These are phyloP conservation scores for Brassica hybrid DNA, from an alignment of 441 rosid species.

Conservation along the genomic window DNA sequence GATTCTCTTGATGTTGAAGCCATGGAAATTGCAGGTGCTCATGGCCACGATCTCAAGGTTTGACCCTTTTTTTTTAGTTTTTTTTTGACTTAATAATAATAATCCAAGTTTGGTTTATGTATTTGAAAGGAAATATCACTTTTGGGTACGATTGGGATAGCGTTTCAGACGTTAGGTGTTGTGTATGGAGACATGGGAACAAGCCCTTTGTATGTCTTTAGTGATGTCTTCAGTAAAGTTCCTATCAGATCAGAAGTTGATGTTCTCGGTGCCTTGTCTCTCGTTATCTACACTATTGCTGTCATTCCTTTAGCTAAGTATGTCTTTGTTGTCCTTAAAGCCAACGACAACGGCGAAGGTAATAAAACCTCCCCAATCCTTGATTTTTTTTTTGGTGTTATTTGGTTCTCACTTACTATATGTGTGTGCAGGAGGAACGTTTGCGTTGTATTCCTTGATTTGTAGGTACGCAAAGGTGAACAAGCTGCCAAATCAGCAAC, in stretches of 20 bases:
- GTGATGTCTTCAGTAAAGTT: constrained; percentile 95
- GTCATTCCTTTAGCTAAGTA: constrained; percentile 87
- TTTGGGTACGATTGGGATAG: constrained; percentile 72
- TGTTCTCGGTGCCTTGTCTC: constrained; percentile 91
- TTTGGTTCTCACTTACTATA: background rate
- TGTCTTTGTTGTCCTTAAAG: constrained; percentile 92
- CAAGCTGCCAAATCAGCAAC: constrained; percentile 91
- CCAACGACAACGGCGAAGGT: constrained; percentile 99
- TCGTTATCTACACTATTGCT: constrained; percentile 92
- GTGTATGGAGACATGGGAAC: constrained; percentile 99
- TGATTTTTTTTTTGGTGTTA: constrained; percentile 7
- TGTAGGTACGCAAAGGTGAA: constrained; percentile 90
- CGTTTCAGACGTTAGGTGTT: constrained; percentile 97
- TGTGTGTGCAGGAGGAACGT: constrained; percentile 85
- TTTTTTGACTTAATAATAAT: constrained; percentile 6
- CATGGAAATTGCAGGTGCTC: constrained; percentile 82
- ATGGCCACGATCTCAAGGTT: constrained; percentile 65
- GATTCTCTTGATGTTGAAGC: constrained; percentile 98
- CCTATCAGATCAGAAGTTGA: constrained; percentile 75
- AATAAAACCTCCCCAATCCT: background rate
- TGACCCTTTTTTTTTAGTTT: background rate
- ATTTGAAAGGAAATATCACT: constrained; percentile 63
- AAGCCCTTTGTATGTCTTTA: constrained; percentile 90
- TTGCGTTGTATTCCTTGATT: constrained; percentile 88
- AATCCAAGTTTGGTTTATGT: background rate